These are phyloP conservation scores for Ceratocystis albifundus DNA, from an alignment of 2,329 filamentous ascomycete species.

Conservation along the genomic window DNA sequence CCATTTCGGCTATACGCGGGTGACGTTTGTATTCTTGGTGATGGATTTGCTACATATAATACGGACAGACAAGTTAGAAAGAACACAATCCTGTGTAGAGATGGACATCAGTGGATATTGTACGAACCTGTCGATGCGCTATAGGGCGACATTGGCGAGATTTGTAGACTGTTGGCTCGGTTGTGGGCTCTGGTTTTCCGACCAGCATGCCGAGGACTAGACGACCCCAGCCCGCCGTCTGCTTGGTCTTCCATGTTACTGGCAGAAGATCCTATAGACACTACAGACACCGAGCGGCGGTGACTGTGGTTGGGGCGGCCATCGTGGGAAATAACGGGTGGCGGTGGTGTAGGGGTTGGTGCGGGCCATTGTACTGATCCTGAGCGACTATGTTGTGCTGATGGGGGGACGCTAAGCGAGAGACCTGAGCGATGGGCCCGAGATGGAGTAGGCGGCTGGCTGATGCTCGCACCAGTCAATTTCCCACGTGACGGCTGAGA, in stretches of 20 bases:
- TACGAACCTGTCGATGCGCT: conserved; percentile 34
- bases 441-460: conserved; percentile 29
- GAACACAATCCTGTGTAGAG: not conserved
- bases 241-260: conserved; percentile 39
- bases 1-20: conserved; percentile 40
- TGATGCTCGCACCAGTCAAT: conserved; percentile 27
- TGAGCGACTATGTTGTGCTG: conserved; percentile 36
- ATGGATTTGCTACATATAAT: conserved; percentile 30
- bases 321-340: conserved; percentile 25
- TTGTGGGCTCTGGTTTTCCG: conserved; percentile 47
- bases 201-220: conserved; percentile 17
- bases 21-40: conserved; percentile 38
- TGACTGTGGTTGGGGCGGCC: conserved; percentile 35
- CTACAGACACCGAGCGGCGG: conserved; percentile 66
- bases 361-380: conserved; percentile 40
- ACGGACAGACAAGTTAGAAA: not conserved
- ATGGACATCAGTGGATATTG: not conserved
- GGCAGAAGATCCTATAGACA: conserved; percentile 56
- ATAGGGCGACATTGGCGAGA: conserved; percentile 40
- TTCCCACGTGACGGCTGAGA: conserved; percentile 36
- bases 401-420: conserved; percentile 47
- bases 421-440: conserved; percentile 56
- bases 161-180: conserved; percentile 71
- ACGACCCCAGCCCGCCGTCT: conserved; percentile 14
- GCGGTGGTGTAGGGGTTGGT: conserved; percentile 27